Base-by-base conservation (phyloP, 2,329 filamentous ascomycete genomes). In the Chaetomium sp. region DNA sequence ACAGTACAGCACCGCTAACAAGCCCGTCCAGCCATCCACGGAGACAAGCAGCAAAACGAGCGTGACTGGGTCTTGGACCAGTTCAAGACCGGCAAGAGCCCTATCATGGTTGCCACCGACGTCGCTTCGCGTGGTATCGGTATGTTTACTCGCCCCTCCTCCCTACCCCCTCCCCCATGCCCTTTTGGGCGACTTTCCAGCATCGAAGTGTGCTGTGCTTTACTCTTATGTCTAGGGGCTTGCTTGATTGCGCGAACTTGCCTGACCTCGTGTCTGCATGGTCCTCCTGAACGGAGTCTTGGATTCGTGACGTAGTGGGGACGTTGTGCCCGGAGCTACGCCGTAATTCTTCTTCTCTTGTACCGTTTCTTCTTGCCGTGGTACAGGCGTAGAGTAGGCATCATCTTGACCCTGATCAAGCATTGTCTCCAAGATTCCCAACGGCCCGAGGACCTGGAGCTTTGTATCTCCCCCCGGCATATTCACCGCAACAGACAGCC, bases 81-180 rank as follows among this genome's bases (percentile, higher is more conserved):
- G 75, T 99, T 99, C 85, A 99, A 97, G 86, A 89, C 89, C 64
- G 91, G 91, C 77, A 96, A 97, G 82, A 96, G 91, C 79, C 94
- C 94, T 72, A 95, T 99, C 85, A 96, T 99, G 91, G 94, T 99
- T 79, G 94, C 94, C 78, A 99, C 94, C 65, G 94, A 97, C 71
- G 94, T 99, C 77, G 94, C 94, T 78, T 97, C 94, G 72, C 94
- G 94, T 91, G 94, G 94, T 90, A 96, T 99, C 78, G 94, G 94
- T 96, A 95, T 95, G 91, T 92, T 76, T 73, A 73, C 74, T 69
- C 69, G 66, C 68, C 68, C 68, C 63, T 69, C 68, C 67, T 63
- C 61, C 62, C 66, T 67, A 65, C 63, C 10, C 41, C 52, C 58
- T 58, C 49, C 61, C 64, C 61, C 50, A 3, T 27, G 19, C 19